Base-by-base conservation (phyloP, 495 filamentous ascomycete species). In the Lophiostoma macrostomum region DNA sequence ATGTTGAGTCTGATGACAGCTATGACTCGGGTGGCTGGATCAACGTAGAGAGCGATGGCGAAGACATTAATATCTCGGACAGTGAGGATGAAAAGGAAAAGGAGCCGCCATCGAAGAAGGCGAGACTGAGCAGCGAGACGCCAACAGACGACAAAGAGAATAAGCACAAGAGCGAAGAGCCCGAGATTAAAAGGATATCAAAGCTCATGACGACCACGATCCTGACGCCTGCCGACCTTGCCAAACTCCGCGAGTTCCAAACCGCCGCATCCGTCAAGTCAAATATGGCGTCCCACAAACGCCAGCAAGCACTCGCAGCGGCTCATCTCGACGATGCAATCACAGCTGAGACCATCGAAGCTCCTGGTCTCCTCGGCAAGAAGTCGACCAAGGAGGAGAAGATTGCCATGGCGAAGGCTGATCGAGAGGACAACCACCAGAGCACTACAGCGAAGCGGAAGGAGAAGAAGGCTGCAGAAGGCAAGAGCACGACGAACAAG, bases 401-500 rank as follows among this genome's bases (percentile, higher is more conserved):
- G 36, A 80, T 93, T 53, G 87, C 86, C 7, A 74, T 84, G 51
- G 89, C 87, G 1, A 83, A 76, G 64, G 89, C 86, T 46, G 85
- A 85, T 60, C 86, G 88, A 69, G 79, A 79, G 0, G 79, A 82
- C 25, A 79, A 90, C 60, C 86, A 90, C 71, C 89, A 89, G 76
- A 85, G 81, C 53, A 88, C 86, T 52, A 82, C 85, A 47, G 88
- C 89, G 7, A 82, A 82, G 64, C 77, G 86, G 41, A 87, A 90
- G 73, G 78, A 88, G 68, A 85, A 87, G 71, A 95, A 94, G 77
- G 80, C 83, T 59, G 79, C 81, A 13, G 80, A 90, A 73, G 88
- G 90, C 53, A 96, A 97, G 79, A 91, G 86, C 69, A 88, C 87
- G 4, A 99, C 93, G 61, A 99, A 99, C 73, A 88, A 87, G 77